Evolutionary conservation across 2,329 filamentous ascomycete species (phyloP).

Genomic region (Cladobotryum protrusum): DNA sequence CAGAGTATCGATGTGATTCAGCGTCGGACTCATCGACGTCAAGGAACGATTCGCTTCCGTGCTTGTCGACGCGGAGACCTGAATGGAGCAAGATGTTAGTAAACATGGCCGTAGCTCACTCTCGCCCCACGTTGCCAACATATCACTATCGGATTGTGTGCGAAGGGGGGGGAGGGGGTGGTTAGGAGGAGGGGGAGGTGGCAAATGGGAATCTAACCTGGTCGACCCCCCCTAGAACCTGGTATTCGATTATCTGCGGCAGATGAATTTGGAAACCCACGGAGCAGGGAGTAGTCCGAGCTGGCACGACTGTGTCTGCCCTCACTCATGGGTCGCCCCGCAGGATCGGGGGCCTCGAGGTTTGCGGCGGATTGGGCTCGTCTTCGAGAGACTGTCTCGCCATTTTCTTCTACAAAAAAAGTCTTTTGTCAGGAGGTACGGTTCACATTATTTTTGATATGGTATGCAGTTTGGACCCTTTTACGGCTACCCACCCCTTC

Average conservation of each 20-base stretch:
- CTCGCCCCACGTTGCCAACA: too few relatives aligned
- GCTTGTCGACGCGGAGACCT: constrained; percentile 47
- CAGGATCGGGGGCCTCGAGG: constrained; percentile 49
- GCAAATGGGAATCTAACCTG: constrained; percentile 16
- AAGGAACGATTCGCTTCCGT: constrained; percentile 50
- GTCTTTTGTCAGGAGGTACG: background rate
- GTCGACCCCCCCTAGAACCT: constrained; percentile 27
- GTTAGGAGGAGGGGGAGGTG: too few relatives aligned
- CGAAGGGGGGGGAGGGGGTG: too few relatives aligned
- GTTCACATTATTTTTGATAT: background rate
- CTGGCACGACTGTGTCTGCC: constrained; percentile 65
- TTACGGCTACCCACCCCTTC: constrained; percentile 54
- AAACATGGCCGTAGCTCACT: background rate
- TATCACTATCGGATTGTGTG: too few relatives aligned
- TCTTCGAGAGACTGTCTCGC: constrained; percentile 42
- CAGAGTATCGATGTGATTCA: constrained; percentile 59
- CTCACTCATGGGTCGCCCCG: constrained; percentile 49
- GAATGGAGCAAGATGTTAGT: constrained; percentile 43
- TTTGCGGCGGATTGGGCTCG: constrained; percentile 57
- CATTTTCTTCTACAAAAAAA: constrained; percentile 30
- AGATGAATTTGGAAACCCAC: constrained; percentile 45
- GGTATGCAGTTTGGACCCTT: background rate
- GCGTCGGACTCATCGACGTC: constrained; percentile 65
- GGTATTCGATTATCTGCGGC: constrained; percentile 31
- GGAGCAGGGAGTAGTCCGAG: constrained; percentile 60